phyloP scores from a whole-genome alignment of 140 eudicot species.

The Cichorium intybus region DNA sequence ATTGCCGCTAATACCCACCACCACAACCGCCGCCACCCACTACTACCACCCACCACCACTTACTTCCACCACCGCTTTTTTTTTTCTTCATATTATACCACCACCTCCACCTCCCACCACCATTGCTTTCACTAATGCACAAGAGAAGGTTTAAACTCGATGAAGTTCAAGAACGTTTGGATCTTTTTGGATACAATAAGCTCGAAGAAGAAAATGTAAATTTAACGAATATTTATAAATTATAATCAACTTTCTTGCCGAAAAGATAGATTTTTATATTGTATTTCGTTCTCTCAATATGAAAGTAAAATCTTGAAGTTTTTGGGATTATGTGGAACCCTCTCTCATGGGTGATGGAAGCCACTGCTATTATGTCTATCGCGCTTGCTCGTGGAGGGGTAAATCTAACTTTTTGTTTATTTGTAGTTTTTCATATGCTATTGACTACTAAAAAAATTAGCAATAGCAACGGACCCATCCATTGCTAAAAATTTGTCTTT shows the following conservation, averaged over 20 bases:
- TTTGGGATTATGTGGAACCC: slow-evolving; percentile 99
- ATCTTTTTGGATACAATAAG: slow-evolving; percentile 75
- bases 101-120: no score
- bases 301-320: slow-evolving; percentile 85
- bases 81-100: no score
- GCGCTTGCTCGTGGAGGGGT: slow-evolving; percentile 97
- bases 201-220: slow-evolving; percentile 83
- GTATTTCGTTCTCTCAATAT: slow-evolving; percentile 19
- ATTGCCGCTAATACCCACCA: no score
- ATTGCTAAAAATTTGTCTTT: no score
- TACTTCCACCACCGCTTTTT: no score
- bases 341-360: slow-evolving; percentile 99
- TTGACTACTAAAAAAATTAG: no score
- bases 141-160: slow-evolving; percentile 52
- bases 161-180: slow-evolving; percentile 58
- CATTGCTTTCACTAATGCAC: no score
- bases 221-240: neutral
- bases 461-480: no score
- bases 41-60: no score
- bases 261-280: neutral
- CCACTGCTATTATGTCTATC: slow-evolving; percentile 92
- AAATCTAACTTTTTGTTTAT: slow-evolving; percentile 1
- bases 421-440: neutral
- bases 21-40: no score
- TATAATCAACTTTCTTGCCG: neutral